Evolutionary conservation across 441 rosid species (phyloP), one percentile per base, ranked within the genome.

Genomic region (Aleurites moluccanus): DNA sequence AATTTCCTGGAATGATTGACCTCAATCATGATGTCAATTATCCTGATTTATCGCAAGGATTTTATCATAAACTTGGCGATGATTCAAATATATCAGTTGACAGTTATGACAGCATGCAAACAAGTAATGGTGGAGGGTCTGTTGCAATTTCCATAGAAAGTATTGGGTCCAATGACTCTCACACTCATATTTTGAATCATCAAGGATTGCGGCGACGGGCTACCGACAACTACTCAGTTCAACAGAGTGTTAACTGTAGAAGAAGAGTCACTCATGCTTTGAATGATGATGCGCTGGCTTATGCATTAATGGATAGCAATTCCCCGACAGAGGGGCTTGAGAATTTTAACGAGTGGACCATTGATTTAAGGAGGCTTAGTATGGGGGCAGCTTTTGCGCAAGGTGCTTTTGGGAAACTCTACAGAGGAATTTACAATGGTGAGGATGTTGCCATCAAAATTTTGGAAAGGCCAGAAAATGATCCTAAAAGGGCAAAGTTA

Each of bases 321-420:
- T 85, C 77, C 66, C 91, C 91, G 57, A 92, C 96, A 10, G 74
- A 80, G 83, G 96, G 97, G 7, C 78, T 92, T 63, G 74, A 75
- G 30, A 83, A 91, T 83, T 92, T 86, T 44, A 97, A 92, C 64
- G 97, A 94, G 67, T 94, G 98, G 98, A 92, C 98, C 2, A 86
- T 92, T 44, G 95, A 94, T 83, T 78, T 94, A 82, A 88, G 95
- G 78, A 94, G 88, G 73, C 97, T 94, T 68, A 89, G 87, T 77
- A 89, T 92, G 97, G 96, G 97, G 35, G 85, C 89, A 1, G 91
- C 98, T 67, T 91, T 94, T 87, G 99, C 99, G 0, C 99, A 94
- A 82, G 99, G 99, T 30, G 97, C 99, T 27, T 94, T 94, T 82
- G 99, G 99, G 53, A 94, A 92, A 80, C 82, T 94, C 64, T 94